Evolutionary conservation across 2,329 filamentous ascomycete species (phyloP).

Genomic region (Cryoendolithus antarcticus): DNA sequence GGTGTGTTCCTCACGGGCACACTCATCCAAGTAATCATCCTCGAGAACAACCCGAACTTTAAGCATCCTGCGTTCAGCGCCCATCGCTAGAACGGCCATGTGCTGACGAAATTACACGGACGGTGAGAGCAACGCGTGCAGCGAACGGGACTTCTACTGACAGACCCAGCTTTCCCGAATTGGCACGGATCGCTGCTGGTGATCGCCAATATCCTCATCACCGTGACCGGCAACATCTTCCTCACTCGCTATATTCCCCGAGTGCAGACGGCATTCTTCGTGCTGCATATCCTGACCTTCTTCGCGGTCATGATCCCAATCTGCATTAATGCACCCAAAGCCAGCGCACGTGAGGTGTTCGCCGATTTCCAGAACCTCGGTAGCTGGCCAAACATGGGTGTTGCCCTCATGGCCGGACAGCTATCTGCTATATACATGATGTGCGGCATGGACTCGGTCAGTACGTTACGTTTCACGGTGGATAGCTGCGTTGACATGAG

Average conservation of each 20-base stretch:
- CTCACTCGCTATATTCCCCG: not conserved
- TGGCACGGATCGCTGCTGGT: constrained; percentile 39
- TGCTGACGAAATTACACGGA: no score
- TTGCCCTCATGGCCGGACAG: constrained; percentile 2
- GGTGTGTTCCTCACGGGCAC: constrained; percentile 12
- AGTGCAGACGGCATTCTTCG: constrained; percentile 29
- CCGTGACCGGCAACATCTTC: constrained; percentile 23
- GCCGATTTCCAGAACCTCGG: constrained; percentile 4
- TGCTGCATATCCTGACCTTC: constrained; percentile 15
- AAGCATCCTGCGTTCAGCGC: no score
- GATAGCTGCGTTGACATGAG: constrained; percentile 5
- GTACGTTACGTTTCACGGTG: not conserved
- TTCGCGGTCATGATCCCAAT: constrained; percentile 10
- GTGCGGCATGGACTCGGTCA: not conserved
- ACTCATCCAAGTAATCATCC: constrained; percentile 13
- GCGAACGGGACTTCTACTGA: no score
- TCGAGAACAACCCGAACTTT: constrained; percentile 31
- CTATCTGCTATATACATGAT: constrained; percentile 1
- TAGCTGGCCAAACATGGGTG: constrained; percentile 5
- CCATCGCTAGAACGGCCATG: no score
- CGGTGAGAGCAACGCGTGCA: no score
- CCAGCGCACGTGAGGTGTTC: constrained; percentile 11
- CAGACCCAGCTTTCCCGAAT: constrained; percentile 17
- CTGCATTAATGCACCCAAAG: constrained; percentile 7
- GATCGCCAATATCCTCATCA: constrained; percentile 22